phyloP scores from a whole-genome alignment of 345 rosid species.

The Mangifera indica region DNA sequence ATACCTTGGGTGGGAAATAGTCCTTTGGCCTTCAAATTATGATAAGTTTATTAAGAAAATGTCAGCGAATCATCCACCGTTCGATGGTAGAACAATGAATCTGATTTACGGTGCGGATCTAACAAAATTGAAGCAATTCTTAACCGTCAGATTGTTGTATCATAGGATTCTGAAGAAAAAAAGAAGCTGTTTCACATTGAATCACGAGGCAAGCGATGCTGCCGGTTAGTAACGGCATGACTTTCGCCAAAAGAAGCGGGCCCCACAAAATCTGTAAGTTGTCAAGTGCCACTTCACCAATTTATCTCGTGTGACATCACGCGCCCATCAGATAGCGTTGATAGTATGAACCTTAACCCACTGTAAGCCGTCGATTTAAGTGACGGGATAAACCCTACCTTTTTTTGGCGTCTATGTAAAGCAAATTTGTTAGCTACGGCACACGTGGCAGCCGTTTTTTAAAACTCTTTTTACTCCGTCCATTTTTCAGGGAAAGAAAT shows the following conservation, averaged over 20 bases:
- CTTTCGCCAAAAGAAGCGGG: constrained; percentile 16
- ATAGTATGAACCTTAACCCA: neutral
- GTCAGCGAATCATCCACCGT: constrained; percentile 23
- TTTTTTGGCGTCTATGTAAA: neutral
- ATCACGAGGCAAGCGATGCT: constrained; percentile 33
- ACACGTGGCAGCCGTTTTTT: constrained; percentile 8
- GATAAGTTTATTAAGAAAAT: neutral
- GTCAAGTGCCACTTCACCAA: constrained; percentile 22
- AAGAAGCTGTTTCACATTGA: neutral
- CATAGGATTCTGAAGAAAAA: constrained; percentile 28
- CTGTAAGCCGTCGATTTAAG: constrained; percentile 8
- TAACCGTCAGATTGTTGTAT: constrained; percentile 14
- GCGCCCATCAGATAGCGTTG: constrained; percentile 3
- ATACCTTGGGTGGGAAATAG: too few relatives aligned
- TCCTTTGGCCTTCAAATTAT: too few relatives aligned
- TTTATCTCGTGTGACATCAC: constrained; percentile 20
- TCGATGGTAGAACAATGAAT: neutral
- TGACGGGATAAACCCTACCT: neutral
- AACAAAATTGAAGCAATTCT: neutral
- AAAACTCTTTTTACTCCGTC: neutral
- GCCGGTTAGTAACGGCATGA: constrained; percentile 16
- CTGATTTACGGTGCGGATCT: neutral
- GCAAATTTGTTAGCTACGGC: neutral
- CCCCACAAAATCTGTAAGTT: constrained; percentile 31
- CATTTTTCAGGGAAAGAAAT: neutral